These are phyloP conservation scores for Aspergillus quadrilineatus DNA, from an alignment of 2,329 filamentous ascomycete genomes.

Conservation along the genomic window DNA sequence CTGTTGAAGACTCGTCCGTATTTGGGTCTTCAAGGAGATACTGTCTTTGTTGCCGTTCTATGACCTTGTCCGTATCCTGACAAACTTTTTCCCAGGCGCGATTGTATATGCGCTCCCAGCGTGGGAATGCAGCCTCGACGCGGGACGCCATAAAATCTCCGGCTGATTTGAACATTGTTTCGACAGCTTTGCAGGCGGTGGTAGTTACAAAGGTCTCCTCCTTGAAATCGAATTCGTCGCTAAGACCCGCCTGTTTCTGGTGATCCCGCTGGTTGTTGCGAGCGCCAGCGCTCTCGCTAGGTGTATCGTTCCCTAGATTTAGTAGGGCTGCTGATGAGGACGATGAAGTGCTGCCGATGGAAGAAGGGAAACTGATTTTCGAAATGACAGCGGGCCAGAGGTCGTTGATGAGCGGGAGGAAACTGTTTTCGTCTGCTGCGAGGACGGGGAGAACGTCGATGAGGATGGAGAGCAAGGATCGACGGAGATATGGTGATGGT, in stretches of 20 bases:
- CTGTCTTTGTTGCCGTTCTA: conserved; percentile 34
- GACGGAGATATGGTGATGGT: conserved; percentile 73
- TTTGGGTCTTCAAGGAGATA: conserved; percentile 3
- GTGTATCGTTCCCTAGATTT: conserved; percentile 10
- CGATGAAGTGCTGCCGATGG: conserved; percentile 58
- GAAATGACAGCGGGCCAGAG: conserved; percentile 76
- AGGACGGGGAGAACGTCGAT: conserved; percentile 70
- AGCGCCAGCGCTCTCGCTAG: conserved; percentile 3
- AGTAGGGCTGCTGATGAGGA: conserved; percentile 24
- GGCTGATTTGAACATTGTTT: conserved; percentile 66
- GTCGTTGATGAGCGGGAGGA: conserved; percentile 84
- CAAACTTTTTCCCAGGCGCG: conserved; percentile 39
- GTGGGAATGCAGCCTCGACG: conserved; percentile 66
- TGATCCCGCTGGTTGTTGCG: conserved; percentile 31
- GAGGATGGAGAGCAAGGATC: conserved; percentile 75
- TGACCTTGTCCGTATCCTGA: conserved; percentile 36
- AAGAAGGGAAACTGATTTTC: conserved; percentile 37
- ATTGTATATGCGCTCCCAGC: conserved; percentile 44
- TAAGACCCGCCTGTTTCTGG: conserved; percentile 38
- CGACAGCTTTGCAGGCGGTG: conserved; percentile 68
- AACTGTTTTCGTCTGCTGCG: conserved; percentile 73
- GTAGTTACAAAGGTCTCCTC: conserved; percentile 57
- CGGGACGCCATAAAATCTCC: conserved; percentile 78
- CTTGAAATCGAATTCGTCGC: conserved; percentile 29
- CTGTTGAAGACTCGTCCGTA: neutral